These are phyloP conservation scores for Dendrocalamus sinicus DNA, from an alignment of 176 grass and related monocot genomes.

Conservation along the genomic window DNA sequence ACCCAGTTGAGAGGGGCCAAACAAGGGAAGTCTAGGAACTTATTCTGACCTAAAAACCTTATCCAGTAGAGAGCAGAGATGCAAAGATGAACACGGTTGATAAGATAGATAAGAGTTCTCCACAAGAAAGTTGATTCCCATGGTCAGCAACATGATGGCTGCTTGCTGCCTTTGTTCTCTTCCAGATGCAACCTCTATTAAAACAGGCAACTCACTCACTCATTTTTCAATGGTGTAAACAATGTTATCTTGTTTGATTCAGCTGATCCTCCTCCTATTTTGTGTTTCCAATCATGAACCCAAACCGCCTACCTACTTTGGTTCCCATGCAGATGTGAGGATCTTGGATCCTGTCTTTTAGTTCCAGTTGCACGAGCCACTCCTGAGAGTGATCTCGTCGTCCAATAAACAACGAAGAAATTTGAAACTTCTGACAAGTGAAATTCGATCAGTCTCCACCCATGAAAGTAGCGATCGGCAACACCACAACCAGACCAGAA, in stretches of 20 bases:
- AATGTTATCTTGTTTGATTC: conserved; percentile 38
- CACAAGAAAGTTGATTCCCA: conserved; percentile 32
- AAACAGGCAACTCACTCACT: background rate
- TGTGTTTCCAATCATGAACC: background rate
- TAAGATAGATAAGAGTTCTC: conserved; percentile 47
- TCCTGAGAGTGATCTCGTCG: background rate
- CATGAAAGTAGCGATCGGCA: background rate
- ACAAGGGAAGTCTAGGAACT: conserved; percentile 6
- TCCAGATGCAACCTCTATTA: conserved; percentile 18
- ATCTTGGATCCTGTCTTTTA: background rate
- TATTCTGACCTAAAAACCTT: conserved; percentile 42
- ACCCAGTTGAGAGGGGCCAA: background rate
- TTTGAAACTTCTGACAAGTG: background rate
- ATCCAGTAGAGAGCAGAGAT: conserved; percentile 32
- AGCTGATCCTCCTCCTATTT: background rate
- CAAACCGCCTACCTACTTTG: background rate
- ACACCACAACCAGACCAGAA: background rate
- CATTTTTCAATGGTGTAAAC: conserved; percentile 24
- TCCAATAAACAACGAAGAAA: background rate
- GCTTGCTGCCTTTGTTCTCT: conserved; percentile 8
- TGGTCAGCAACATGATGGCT: conserved; percentile 45
- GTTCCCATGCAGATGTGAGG: background rate
- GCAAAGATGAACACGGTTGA: conserved; percentile 46
- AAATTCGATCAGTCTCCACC: background rate
- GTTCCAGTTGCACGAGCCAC: background rate